phyloP scores from a whole-genome alignment of 164 flowering plant genomes.

The Annona cherimola region DNA sequence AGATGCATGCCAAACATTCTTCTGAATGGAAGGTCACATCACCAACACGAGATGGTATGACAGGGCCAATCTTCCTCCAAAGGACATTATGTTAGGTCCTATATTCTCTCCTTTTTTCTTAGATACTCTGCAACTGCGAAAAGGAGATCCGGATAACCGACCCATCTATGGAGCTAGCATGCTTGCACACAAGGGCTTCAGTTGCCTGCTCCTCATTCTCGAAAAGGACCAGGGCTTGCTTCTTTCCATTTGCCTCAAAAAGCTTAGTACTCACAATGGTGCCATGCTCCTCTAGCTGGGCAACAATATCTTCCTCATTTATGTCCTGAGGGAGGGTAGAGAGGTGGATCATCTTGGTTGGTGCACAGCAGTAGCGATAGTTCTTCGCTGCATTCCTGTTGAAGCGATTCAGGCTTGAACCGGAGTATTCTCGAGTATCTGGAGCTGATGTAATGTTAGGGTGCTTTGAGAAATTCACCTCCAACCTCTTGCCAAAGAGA shows the following conservation, averaged over 20 bases:
- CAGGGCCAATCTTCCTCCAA: too few relatives aligned
- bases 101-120: not conserved
- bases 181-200: constrained; percentile 96
- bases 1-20: not conserved
- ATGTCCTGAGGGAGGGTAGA: constrained; percentile 81
- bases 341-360: constrained; percentile 94
- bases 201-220: constrained; percentile 96
- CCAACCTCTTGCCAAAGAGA: constrained; percentile 84
- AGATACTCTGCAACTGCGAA: constrained; percentile 82
- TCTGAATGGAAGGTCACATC: not conserved
- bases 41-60: not conserved
- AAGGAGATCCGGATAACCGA: constrained; percentile 82
- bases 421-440: constrained; percentile 79
- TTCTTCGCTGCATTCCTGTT: constrained; percentile 96
- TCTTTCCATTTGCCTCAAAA: constrained; percentile 93
- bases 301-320: constrained; percentile 74
- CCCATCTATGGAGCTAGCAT: constrained; percentile 68
- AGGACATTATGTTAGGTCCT: not conserved
- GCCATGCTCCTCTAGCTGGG: constrained; percentile 90
- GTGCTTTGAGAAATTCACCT: constrained; percentile 93
- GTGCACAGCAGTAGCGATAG: constrained; percentile 95
- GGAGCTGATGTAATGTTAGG: constrained; percentile 74
- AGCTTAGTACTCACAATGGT: constrained; percentile 64
- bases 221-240: constrained; percentile 82
- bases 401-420: constrained; percentile 94